Evolutionary conservation across 371 early-diverging fungal genomes (phyloP).

Genomic region (Antonospora locustae): DNA sequence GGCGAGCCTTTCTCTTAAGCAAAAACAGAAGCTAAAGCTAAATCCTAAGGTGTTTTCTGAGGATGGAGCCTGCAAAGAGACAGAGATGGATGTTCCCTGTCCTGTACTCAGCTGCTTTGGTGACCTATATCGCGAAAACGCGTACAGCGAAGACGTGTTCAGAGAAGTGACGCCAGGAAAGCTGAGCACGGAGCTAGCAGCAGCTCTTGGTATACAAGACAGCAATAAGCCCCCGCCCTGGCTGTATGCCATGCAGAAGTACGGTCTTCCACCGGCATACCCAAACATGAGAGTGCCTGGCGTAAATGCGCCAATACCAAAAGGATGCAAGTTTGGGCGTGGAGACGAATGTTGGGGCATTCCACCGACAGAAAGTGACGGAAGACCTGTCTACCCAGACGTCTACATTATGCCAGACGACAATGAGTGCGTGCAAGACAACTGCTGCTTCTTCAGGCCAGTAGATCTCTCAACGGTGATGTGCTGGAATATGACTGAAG

Average conservation of each 20-base stretch:
- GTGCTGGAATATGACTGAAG: too few relatives aligned
- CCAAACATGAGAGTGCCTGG: conserved; percentile 78
- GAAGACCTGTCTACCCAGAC: too few relatives aligned
- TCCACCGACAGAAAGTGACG: not conserved
- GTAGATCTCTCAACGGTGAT: too few relatives aligned
- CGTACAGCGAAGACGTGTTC: conserved; percentile 61
- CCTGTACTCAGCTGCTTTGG: conserved; percentile 1
- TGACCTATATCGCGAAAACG: conserved; percentile 1
- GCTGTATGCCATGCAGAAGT: conserved; percentile 89
- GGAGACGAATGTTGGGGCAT: conserved; percentile 29
- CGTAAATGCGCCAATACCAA: conserved; percentile 83
- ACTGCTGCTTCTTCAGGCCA: too few relatives aligned
- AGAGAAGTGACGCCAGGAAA: conserved; percentile 72
- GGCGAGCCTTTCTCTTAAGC: conserved; percentile 63
- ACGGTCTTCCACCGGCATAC: conserved; percentile 86
- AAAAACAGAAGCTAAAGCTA: conserved; percentile 68
- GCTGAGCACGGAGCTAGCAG: conserved; percentile 64
- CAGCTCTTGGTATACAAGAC: conserved; percentile 68
- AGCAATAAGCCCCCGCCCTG: conserved; percentile 81
- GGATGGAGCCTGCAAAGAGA: conserved; percentile 69
- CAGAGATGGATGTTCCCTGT: conserved; percentile 14
- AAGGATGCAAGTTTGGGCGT: conserved; percentile 57
- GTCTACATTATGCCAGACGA: too few relatives aligned
- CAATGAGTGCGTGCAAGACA: too few relatives aligned
- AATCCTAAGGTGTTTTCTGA: conserved; percentile 69